Evolutionary conservation across 495 filamentous ascomycete genomes (phyloP).

Genomic region (Aspergillus cavernicola): DNA sequence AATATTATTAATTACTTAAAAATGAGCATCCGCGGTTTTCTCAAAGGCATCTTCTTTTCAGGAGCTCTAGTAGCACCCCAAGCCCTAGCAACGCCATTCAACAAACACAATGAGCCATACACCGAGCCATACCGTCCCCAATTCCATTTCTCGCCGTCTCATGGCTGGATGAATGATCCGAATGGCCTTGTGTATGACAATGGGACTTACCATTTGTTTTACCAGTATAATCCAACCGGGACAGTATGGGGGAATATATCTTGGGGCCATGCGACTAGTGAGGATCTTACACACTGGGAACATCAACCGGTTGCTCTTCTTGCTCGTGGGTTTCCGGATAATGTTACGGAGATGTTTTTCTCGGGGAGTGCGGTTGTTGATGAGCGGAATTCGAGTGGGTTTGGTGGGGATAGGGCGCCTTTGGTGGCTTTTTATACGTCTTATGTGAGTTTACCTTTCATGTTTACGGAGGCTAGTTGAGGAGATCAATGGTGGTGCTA

Average conservation of each 20-base stretch:
- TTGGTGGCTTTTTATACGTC: slow-evolving; percentile 57
- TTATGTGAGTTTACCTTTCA: slow-evolving; percentile 22
- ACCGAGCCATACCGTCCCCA: slow-evolving; percentile 41
- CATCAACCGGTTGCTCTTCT: slow-evolving; percentile 35
- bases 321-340: slow-evolving; percentile 39
- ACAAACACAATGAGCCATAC: slow-evolving; percentile 24
- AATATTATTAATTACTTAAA: no score
- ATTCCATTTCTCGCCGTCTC: slow-evolving; percentile 50
- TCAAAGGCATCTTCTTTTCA: no score
- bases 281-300: slow-evolving; percentile 38
- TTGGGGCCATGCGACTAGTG: slow-evolving; percentile 41
- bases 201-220: slow-evolving; percentile 38
- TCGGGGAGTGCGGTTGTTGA: slow-evolving; percentile 52
- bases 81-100: background rate
- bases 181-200: slow-evolving; percentile 49
- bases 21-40: background rate
- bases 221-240: slow-evolving; percentile 39
- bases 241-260: slow-evolving; percentile 34
- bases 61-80: background rate
- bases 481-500: no score
- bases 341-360: slow-evolving; percentile 48
- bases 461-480: no score
- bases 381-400: slow-evolving; percentile 53
- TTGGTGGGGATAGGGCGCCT: slow-evolving; percentile 49
- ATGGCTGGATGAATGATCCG: slow-evolving; percentile 58